Evolutionary conservation across 1,284 basidiomycete genomes (phyloP).

Genomic region (Marasmius fiardii): DNA sequence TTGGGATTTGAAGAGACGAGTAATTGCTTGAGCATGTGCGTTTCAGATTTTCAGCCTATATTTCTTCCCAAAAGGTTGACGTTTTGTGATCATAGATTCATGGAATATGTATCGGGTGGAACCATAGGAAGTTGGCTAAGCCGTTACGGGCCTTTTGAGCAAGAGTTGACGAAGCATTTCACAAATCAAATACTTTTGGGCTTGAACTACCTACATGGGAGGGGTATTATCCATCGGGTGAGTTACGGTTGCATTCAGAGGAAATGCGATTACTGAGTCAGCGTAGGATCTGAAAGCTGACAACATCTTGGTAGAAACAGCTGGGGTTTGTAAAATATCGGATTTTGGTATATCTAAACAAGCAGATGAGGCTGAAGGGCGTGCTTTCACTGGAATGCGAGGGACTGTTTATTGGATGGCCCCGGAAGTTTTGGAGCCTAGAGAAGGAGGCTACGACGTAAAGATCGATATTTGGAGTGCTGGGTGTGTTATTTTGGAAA

Average conservation of each 20-base stretch:
- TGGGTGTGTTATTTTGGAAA: constrained; percentile 77
- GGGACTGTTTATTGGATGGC: constrained; percentile 84
- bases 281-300: constrained; percentile 72
- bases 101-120: constrained; percentile 82
- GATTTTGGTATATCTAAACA: constrained; percentile 77
- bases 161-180: constrained; percentile 69
- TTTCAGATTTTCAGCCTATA: neutral
- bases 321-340: constrained; percentile 76
- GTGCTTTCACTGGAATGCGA: constrained; percentile 56
- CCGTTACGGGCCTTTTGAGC: constrained; percentile 64
- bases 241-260: constrained; percentile 14
- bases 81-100: constrained; percentile 32
- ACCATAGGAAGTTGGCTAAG: constrained; percentile 67
- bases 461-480: constrained; percentile 80
- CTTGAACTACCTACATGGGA: constrained; percentile 70
- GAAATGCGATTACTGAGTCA: neutral
- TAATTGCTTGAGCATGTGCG: constrained; percentile 56
- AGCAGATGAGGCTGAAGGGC: constrained; percentile 52
- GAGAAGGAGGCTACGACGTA: constrained; percentile 52
- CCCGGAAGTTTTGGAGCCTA: constrained; percentile 55
- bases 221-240: constrained; percentile 71
- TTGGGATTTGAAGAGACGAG: constrained; percentile 66
- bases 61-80: constrained; percentile 3
- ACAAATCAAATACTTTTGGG: constrained; percentile 72
- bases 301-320: constrained; percentile 73